Evolutionary conservation across 345 rosid genomes (phyloP).

Genomic region (Syzygium oleosum): DNA sequence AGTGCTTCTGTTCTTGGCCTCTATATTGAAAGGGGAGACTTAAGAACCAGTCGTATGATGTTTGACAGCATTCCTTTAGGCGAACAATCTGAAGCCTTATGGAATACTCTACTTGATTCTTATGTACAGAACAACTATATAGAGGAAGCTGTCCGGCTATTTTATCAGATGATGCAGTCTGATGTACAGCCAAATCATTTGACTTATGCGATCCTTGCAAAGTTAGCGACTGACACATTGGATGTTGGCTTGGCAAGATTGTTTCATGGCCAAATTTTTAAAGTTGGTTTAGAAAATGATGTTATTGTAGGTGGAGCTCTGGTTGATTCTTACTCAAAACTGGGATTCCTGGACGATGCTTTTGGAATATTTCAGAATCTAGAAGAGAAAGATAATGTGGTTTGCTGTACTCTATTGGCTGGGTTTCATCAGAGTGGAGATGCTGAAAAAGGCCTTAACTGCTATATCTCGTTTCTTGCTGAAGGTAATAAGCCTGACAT

Average conservation of each 20-base stretch:
- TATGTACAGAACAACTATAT: not conserved
- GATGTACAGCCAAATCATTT: not conserved
- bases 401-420: conserved; percentile 3
- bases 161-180: not conserved
- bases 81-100: not conserved
- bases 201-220: not conserved
- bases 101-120: conserved; percentile 1
- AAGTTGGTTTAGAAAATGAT: not conserved
- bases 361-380: not conserved
- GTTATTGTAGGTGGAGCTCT: conserved; percentile 3
- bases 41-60: not conserved
- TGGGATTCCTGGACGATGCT: not conserved
- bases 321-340: conserved; percentile 1
- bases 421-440: not conserved
- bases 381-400: not conserved
- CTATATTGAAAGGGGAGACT: conserved; percentile 3
- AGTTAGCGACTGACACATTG: not conserved
- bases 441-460: not conserved
- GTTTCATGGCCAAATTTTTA: not conserved
- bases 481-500: conserved; percentile 2
- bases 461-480: not conserved
- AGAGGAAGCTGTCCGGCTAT: not conserved
- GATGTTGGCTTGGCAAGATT: not conserved
- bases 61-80: not conserved
- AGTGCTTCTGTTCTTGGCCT: conserved; percentile 8